phyloP scores from a whole-genome alignment of 306 rosid genomes.

The Ammopiptanthus mongolicus region DNA sequence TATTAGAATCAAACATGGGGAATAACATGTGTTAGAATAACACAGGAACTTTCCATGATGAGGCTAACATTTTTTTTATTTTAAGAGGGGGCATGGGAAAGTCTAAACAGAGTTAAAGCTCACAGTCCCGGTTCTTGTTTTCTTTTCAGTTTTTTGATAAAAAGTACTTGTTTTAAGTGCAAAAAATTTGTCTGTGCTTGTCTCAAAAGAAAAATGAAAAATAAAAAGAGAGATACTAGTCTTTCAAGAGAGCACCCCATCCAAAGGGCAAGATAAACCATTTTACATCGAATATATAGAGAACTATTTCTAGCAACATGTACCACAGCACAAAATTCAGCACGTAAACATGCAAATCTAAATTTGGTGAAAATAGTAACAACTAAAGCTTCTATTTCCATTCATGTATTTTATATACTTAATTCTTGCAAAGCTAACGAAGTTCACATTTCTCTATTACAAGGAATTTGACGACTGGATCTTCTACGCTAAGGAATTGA shows the following conservation, averaged over 20 bases:
- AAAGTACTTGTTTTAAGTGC: neutral
- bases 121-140: neutral
- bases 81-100: neutral
- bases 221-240: neutral
- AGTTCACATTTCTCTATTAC: neutral
- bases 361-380: neutral
- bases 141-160: neutral
- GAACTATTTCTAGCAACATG: neutral
- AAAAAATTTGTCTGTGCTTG: neutral
- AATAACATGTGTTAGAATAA: neutral
- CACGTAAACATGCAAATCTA: neutral
- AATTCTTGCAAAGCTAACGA: neutral
- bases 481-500: neutral
- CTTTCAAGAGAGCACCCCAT: neutral
- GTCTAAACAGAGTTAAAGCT: neutral
- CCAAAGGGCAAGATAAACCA: neutral
- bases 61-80: neutral
- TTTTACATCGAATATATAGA: neutral
- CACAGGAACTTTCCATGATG: neutral
- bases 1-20: neutral
- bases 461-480: neutral
- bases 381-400: constrained; percentile 1
- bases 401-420: neutral
- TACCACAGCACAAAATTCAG: neutral
- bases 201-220: neutral